Base-by-base conservation (phyloP, 1,284 basidiomycete genomes). In the Cryptococcus sp. region DNA sequence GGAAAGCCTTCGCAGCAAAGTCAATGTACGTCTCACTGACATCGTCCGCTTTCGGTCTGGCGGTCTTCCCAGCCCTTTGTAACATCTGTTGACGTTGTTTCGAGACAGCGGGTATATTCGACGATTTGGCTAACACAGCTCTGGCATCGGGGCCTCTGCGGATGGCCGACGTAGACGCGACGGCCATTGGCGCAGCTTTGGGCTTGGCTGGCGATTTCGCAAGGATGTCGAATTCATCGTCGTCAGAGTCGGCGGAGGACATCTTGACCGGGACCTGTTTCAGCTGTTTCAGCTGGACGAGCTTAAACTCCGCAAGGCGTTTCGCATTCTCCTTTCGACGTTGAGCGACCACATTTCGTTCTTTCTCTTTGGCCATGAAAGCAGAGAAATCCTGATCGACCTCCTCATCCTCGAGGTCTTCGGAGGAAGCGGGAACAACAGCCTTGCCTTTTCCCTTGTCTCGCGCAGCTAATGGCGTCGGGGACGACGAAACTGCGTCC, bases 21-120 rank as follows among this genome's bases (percentile, higher is more conserved):
- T 65, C 65, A 15, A 67, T 47, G 40, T 69, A 68, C 0, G 72
- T 73, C 49, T 76, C 74, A n/a, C 68, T 68, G 0, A 62, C 20
- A 1, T 50, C 51, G 10, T 58, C 47, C 10, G 31, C n/a, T 40
- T 67, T 68, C 10, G 50, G 15, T 38, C 31, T 50, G 22, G 42
- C 41, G 11, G 57, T 50, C 48, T 64, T 68, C 15, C 68, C 68
- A 11, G 71, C 60, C 19, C 53, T 45, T n/a, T 51, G 57, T 19
- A 68, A 47, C n/a, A 67, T 15, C 0, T 50, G 31, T 56, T 73
- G 68, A 19, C 60, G 53, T n/a, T 65, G 47, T 20, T 54, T 64
- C 2, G 62, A 61, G 0, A 69, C 53, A 4, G 59, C 63, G 13
- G 66, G 56, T 5, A 54, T 25, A 2, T 41, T 44, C 1, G 53